phyloP scores from a whole-genome alignment of 2,329 filamentous ascomycete genomes.

The Juglanconis oblonga region DNA sequence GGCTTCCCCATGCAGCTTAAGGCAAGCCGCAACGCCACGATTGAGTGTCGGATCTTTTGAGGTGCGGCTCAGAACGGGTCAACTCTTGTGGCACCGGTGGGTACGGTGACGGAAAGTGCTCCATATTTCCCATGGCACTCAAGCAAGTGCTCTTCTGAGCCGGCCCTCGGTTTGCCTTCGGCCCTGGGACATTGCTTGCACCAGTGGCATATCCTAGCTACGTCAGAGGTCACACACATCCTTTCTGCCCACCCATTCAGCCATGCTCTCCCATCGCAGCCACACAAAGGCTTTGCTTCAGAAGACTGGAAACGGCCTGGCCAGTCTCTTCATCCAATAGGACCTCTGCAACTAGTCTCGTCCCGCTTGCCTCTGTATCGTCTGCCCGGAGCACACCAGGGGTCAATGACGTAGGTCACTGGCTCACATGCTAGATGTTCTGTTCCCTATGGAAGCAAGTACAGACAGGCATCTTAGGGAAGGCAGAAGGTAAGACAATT shows the following conservation, averaged over 20 bases:
- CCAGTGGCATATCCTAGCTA: background rate
- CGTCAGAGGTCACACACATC: background rate
- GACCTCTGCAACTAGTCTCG: background rate
- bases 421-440: background rate
- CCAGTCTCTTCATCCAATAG: background rate
- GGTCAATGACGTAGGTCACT: background rate
- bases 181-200: background rate
- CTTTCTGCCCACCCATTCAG: background rate
- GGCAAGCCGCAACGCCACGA: too few relatives aligned
- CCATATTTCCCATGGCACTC: background rate
- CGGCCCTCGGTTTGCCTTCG: background rate
- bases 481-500: background rate
- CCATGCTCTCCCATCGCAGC: background rate
- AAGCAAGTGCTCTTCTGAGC: background rate
- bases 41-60: background rate
- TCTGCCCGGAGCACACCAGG: background rate
- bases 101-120: background rate
- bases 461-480: background rate
- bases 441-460: background rate
- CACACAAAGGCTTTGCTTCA: background rate
- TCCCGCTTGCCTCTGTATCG: background rate
- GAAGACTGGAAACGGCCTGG: background rate
- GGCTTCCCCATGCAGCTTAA: too few relatives aligned
- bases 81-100: background rate
- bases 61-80: background rate